Base-by-base conservation (phyloP, 257 asterid species). In the Mentha longifolia region DNA sequence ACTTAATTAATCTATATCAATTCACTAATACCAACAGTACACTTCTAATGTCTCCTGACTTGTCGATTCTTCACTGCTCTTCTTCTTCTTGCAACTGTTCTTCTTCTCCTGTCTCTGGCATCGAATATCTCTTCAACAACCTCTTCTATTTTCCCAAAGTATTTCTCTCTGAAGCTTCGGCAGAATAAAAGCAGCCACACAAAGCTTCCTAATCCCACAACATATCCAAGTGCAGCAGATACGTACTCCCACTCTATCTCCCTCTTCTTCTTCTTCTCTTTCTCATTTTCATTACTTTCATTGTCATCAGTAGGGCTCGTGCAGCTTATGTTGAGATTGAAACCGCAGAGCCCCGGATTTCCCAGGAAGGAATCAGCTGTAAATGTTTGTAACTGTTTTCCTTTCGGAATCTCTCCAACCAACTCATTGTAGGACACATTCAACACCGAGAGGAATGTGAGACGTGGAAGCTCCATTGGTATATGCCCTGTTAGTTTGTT, bases 171-270 rank as follows among this genome's bases (percentile, higher is more conserved):
- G 49, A 37, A 61, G 8, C 67, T 61, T 35, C 49, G 15, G 3
- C 67, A 37, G 9, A n/a, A 61, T 16, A 49, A 0, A 49, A 67
- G 49, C 9, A 50, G 13, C 72, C 72, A 67, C 0, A 17, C 17
- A n/a, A 67, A 1, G 61, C 19, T 33, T 14, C 60, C 65, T 9
- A 67, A 9, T n/a, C 74, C 74, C 70, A 61, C 79, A 15, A 47
- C 59, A 59, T 19, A 67, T 49, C 74, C 74, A 1, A 49, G 19
- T 7, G 63, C 74, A 35, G 69, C 65, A 17, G 69, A 60, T 60
- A 60, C 51, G 0, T 71, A 50, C 7, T 3, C 16, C 69, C 49
- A 46, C 10, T 47, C 51, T 10, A 60, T 61, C 71, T 61, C 50
- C 33, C 2, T 15, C 42, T 49, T 49, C 22, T 31, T 31, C 37